These are phyloP conservation scores for Casuarina glauca DNA, from an alignment of 306 rosid species.

Conservation along the genomic window DNA sequence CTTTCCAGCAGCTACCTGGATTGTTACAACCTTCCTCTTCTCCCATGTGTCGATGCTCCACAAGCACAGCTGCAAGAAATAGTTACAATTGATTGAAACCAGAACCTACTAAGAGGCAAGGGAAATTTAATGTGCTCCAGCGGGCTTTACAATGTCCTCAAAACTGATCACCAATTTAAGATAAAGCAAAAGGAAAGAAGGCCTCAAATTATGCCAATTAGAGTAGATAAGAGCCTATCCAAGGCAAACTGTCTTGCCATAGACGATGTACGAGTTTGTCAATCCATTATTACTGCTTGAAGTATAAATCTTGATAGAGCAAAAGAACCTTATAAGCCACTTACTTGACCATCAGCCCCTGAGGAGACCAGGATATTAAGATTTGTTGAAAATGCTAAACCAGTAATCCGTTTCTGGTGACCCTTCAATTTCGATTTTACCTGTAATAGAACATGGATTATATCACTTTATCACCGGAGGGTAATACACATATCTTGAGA, in stretches of 20 bases:
- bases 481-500: slow-evolving; percentile 3
- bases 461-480: slow-evolving; percentile 23
- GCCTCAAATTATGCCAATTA: not conserved
- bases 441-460: slow-evolving; percentile 35
- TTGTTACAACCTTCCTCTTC: slow-evolving; percentile 70
- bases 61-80: slow-evolving; percentile 62
- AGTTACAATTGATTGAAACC: slow-evolving; percentile 24
- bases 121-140: not conserved
- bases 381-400: slow-evolving; percentile 78
- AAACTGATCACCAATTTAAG: slow-evolving; percentile 10
- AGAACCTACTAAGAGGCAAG: not conserved
- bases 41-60: slow-evolving; percentile 97
- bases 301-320: slow-evolving; percentile 22
- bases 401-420: slow-evolving; percentile 75
- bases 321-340: slow-evolving; percentile 25
- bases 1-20: slow-evolving; percentile 72
- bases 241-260: slow-evolving; percentile 20
- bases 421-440: slow-evolving; percentile 80
- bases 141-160: slow-evolving; percentile 1
- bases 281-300: not conserved
- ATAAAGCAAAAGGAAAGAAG: not conserved
- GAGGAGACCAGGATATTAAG: slow-evolving; percentile 81
- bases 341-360: slow-evolving; percentile 85
- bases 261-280: slow-evolving; percentile 13
- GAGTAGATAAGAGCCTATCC: slow-evolving; percentile 8